phyloP scores from a whole-genome alignment of 2,329 filamentous ascomycete species.

The Davidsoniella australis region DNA sequence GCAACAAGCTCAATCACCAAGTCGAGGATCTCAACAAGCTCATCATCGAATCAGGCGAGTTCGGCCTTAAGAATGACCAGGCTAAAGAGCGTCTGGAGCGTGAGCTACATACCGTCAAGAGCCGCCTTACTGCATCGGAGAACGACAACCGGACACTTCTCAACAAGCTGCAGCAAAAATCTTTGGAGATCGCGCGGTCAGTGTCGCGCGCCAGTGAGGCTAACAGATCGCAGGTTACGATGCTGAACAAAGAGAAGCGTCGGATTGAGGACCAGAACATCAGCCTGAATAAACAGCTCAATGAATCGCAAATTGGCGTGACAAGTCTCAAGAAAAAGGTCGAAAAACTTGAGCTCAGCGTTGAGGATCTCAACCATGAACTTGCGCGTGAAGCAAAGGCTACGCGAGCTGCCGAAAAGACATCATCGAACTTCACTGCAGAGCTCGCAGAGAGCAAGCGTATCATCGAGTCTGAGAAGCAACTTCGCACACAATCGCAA shows the following conservation, averaged over 20 bases:
- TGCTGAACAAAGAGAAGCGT: conserved; percentile 66
- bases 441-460: conserved; percentile 82
- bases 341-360: conserved; percentile 71
- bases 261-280: conserved; percentile 69
- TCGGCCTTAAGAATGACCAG: conserved; percentile 78
- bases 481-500: conserved; percentile 71
- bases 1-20: conserved; percentile 56
- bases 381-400: conserved; percentile 78
- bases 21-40: conserved; percentile 75
- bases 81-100: conserved; percentile 85
- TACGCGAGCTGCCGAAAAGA: conserved; percentile 78
- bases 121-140: conserved; percentile 75
- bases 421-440: conserved; percentile 58
- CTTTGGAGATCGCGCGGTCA: conserved; percentile 83
- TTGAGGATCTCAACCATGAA: conserved; percentile 89
- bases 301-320: conserved; percentile 67
- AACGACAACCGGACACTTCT: conserved; percentile 91
- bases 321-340: conserved; percentile 83
- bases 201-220: conserved; percentile 73
- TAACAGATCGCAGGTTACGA: conserved; percentile 57
- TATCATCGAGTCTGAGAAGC: conserved; percentile 76
- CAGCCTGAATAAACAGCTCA: conserved; percentile 67
- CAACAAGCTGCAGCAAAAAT: conserved; percentile 95
- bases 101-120: conserved; percentile 80
- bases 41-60: conserved; percentile 77